phyloP scores from a whole-genome alignment of 345 rosid genomes.

The Bruguiera gymnorhiza region DNA sequence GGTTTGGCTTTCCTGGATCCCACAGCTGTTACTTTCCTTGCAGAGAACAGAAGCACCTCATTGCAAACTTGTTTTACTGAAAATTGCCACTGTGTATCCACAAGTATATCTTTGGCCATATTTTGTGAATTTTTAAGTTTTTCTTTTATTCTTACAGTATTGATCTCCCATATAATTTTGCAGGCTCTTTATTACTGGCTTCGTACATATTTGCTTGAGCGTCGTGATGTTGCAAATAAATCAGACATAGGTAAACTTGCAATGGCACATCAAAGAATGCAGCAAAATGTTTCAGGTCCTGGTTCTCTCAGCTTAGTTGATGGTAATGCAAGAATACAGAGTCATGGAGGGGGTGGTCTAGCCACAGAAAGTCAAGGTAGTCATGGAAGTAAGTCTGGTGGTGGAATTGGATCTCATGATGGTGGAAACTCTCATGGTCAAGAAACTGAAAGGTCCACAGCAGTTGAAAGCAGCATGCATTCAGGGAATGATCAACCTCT shows the following conservation, averaged over 20 bases:
- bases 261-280: slow-evolving; percentile 94
- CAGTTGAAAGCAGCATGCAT: slow-evolving; percentile 51
- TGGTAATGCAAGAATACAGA: slow-evolving; percentile 46
- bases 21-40: slow-evolving; percentile 88
- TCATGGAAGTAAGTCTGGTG: slow-evolving; percentile 57
- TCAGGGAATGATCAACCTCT: slow-evolving; percentile 66
- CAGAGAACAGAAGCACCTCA: slow-evolving; percentile 99
- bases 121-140: background rate
- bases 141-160: background rate
- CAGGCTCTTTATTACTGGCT: slow-evolving; percentile 99
- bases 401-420: slow-evolving; percentile 68
- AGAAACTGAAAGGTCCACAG: slow-evolving; percentile 71
- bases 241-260: slow-evolving; percentile 73
- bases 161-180: slow-evolving; percentile 14
- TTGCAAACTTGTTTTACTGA: slow-evolving; percentile 89
- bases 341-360: slow-evolving; percentile 51
- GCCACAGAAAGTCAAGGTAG: slow-evolving; percentile 60
- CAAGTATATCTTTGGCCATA: slow-evolving; percentile 48
- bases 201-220: slow-evolving; percentile 93
- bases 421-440: slow-evolving; percentile 78
- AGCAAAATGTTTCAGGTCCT: slow-evolving; percentile 61
- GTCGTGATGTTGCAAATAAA: slow-evolving; percentile 95
- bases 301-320: slow-evolving; percentile 53
- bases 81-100: slow-evolving; percentile 84
- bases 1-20: slow-evolving; percentile 99